A percentile compares a stretch with the other conserved stretches of the same genome.
These are phyloP conservation scores for Pachyrhizus erosus DNA, from an alignment of 306 rosid genomes.

Conservation along the genomic window DNA sequence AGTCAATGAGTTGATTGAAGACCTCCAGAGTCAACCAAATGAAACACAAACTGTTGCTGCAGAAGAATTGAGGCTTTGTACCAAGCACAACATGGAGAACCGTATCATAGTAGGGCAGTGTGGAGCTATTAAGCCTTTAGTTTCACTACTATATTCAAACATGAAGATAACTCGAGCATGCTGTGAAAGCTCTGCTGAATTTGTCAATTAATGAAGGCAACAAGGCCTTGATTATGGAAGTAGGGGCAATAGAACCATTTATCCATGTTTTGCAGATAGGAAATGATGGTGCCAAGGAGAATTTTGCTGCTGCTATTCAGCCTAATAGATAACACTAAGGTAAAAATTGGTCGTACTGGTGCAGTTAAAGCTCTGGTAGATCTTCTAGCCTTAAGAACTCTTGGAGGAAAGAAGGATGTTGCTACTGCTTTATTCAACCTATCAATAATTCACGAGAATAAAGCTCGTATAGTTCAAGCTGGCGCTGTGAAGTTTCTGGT, in stretches of 20 bases:
- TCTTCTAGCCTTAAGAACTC: conserved; percentile 82
- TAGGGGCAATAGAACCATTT: conserved; percentile 84
- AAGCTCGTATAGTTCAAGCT: conserved; percentile 89
- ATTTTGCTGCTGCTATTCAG: conserved; percentile 97
- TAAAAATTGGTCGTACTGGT: conserved; percentile 85
- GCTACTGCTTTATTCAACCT: conserved; percentile 92
- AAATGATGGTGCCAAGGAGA: conserved; percentile 81
- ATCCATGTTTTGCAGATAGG: conserved; percentile 86
- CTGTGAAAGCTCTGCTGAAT: conserved; percentile 92
- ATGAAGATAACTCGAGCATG: conserved; percentile 78
- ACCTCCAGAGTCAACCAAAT: conserved; percentile 66
- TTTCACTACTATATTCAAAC: conserved; percentile 73
- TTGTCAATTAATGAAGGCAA: conserved; percentile 77
- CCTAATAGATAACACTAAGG: conserved; percentile 81
- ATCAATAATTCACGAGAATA: conserved; percentile 91
- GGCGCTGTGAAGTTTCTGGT: conserved; percentile 87
- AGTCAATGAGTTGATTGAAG: conserved; percentile 72
- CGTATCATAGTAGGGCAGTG: conserved; percentile 71
- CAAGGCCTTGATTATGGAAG: conserved; percentile 80
- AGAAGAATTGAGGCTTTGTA: conserved; percentile 84
- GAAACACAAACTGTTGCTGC: conserved; percentile 78
- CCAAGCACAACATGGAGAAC: conserved; percentile 81
- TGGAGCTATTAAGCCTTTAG: conserved; percentile 71
- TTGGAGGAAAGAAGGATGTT: conserved; percentile 95
- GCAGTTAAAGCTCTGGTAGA: conserved; percentile 88